phyloP scores from a whole-genome alignment of 2,329 filamentous ascomycete genomes.

The Aspergillus awamori region DNA sequence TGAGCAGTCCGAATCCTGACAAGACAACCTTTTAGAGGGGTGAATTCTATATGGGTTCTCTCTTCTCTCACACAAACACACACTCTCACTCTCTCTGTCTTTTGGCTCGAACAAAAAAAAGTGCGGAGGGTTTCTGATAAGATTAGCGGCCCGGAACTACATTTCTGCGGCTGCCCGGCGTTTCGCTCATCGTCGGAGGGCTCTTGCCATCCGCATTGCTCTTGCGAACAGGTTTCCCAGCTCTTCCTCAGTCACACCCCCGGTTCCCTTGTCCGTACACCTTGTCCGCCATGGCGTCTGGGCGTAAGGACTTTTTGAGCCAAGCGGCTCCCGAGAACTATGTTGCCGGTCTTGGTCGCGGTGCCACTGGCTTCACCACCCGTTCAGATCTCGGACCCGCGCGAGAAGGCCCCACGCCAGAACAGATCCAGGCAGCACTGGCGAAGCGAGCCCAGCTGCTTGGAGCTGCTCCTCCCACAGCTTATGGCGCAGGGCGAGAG shows the following conservation, averaged over 20 bases:
- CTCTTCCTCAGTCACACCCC: neutral
- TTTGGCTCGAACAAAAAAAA: constrained; percentile 10
- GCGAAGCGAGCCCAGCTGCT: constrained; percentile 89
- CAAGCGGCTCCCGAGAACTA: constrained; percentile 85
- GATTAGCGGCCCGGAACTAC: constrained; percentile 26
- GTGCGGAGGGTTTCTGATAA: constrained; percentile 27
- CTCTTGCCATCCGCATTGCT: neutral
- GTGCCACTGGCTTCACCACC: constrained; percentile 97
- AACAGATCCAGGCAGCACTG: constrained; percentile 97
- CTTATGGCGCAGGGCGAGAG: constrained; percentile 73
- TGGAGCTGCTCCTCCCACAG: constrained; percentile 69
- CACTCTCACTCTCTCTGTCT: neutral
- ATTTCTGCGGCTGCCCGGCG: constrained; percentile 16
- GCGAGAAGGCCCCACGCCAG: constrained; percentile 90
- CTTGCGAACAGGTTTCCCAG: neutral
- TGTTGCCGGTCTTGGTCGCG: constrained; percentile 94
- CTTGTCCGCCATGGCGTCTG: constrained; percentile 55
- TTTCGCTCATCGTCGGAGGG: constrained; percentile 6
- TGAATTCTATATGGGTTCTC: neutral
- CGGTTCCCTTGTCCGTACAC: neutral
- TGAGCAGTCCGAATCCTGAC: neutral
- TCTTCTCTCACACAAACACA: too few relatives aligned
- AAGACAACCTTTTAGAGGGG: neutral
- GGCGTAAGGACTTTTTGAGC: constrained; percentile 81
- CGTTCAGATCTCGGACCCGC: constrained; percentile 94